Evolutionary conservation across 2,329 filamentous ascomycete species (phyloP), one percentile per base, ranked within the genome.

Genomic region (Metarhizium humberi): DNA sequence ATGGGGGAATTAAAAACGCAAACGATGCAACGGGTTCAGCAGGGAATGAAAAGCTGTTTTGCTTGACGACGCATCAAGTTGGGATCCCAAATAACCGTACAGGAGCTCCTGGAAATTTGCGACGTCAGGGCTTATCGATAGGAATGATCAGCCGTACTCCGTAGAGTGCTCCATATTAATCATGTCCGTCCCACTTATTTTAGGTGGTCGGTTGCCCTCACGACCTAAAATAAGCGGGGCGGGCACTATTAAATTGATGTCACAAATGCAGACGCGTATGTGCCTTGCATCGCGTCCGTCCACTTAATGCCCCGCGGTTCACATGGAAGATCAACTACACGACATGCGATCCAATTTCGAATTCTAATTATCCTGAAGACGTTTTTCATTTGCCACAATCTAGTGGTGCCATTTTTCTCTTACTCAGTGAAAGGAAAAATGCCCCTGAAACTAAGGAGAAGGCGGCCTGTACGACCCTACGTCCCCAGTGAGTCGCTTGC

Each of bases 361-460:
- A 18, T 18, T 10, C 16, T 25, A 20, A 11, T 45, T 20, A 25
- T 45, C 16, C 18, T 25, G n/a, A 20, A 45, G n/a, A 7, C n/a
- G 18, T 20, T 20, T 25, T 11, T 20, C 18, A 18, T 45, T 20
- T 16, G 6, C 7, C 8, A 20, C 11, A 25, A n/a, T 2, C n/a
- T 25, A 4, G 25, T 25, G 25, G 25, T 25, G 4, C 25, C 25
- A 25, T 25, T 25, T 25, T 25, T 43, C 6, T 6, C 43, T n/a
- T 18, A 34, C 32, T 34, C 4, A 2, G 7, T 25, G 10, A 29
- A 13, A 16, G 6, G 16, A 2, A 53, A 13, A 25, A 73, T 73
- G 71, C 66, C 71, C 50, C 60, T 67, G 3, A 43, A 58, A 13
- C 62, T 66, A 51, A 64, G 71, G 51, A 64, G 70, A 50, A 63